These are phyloP conservation scores for Usnea hakonensis DNA, from an alignment of 495 filamentous ascomycete genomes.

Conservation along the genomic window DNA sequence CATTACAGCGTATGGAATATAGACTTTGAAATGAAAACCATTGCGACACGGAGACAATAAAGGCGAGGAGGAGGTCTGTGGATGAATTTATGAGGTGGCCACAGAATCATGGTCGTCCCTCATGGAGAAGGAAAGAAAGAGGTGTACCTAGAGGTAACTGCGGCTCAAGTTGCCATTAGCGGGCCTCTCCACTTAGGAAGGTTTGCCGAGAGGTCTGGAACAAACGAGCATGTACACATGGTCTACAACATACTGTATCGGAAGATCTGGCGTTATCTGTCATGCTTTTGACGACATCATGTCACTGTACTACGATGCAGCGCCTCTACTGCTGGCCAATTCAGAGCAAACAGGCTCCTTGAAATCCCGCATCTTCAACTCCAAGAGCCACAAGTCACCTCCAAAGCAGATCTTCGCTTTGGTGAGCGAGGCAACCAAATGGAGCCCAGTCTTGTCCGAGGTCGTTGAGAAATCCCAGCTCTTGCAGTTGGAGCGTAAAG, in stretches of 20 bases:
- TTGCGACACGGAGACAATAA: not conserved
- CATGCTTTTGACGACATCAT: slow-evolving; percentile 36
- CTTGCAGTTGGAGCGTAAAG: slow-evolving; percentile 72
- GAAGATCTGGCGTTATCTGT: too few relatives aligned
- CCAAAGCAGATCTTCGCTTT: slow-evolving; percentile 82
- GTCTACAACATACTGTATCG: too few relatives aligned
- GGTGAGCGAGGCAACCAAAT: slow-evolving; percentile 78
- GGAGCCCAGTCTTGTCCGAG: slow-evolving; percentile 76
- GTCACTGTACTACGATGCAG: slow-evolving; percentile 95
- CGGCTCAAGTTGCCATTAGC: too few relatives aligned
- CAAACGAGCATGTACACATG: too few relatives aligned
- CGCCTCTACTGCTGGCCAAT: slow-evolving; percentile 56
- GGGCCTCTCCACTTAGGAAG: slow-evolving; percentile 42
- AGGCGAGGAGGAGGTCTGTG: too few relatives aligned
- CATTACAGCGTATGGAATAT: not conserved
- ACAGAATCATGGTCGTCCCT: too few relatives aligned
- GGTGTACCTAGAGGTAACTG: too few relatives aligned
- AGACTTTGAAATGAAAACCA: not conserved
- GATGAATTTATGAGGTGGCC: too few relatives aligned
- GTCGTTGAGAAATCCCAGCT: slow-evolving; percentile 71
- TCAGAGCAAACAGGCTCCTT: slow-evolving; percentile 62
- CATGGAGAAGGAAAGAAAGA: too few relatives aligned
- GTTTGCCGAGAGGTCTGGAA: slow-evolving; percentile 51
- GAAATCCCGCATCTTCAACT: slow-evolving; percentile 70
- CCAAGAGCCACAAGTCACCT: slow-evolving; percentile 61